Evolutionary conservation across 2,329 filamentous ascomycete species (phyloP).

Genomic region (Botrytis tulipae): DNA sequence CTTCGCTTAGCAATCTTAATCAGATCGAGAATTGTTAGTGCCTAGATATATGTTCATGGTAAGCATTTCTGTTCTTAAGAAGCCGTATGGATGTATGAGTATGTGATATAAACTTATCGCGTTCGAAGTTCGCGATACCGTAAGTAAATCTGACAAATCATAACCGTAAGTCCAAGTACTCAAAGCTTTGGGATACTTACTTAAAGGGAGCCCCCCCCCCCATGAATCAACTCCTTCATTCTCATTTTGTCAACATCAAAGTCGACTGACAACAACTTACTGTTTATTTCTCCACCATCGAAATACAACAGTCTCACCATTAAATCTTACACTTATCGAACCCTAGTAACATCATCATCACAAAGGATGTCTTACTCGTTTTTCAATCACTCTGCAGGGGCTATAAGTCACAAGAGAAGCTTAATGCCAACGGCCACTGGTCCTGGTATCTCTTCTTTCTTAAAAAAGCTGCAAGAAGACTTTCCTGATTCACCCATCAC

Average conservation of each 20-base stretch:
- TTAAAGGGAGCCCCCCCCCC: not conserved
- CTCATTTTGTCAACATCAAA: not conserved
- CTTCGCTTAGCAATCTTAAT: not conserved
- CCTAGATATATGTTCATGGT: not conserved
- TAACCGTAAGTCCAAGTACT: not conserved
- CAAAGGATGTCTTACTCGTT: not conserved
- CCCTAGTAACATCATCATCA: too few species aligned
- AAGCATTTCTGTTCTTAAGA: not conserved
- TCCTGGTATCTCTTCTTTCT: fast-evolving
- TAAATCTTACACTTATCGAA: not conserved
- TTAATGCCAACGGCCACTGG: too few species aligned
- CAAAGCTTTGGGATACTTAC: not conserved
- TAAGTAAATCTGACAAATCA: not conserved
- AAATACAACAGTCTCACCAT: not conserved
- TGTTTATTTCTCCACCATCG: not conserved
- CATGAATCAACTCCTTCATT: not conserved
- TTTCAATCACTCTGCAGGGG: not conserved
- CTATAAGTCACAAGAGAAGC: not conserved
- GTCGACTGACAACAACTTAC: not conserved
- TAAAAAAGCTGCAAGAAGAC: not conserved
- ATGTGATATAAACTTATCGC: too few species aligned
- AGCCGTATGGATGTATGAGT: not conserved
- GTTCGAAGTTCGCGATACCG: too few species aligned
- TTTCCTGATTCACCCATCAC: not conserved
- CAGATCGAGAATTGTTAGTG: too few species aligned